A percentile compares a stretch with the other conserved stretches of the same genome.
These are phyloP conservation scores for Nitzschia sp. DNA, from an alignment of 108 stramenopile genomes.

Conservation along the genomic window DNA sequence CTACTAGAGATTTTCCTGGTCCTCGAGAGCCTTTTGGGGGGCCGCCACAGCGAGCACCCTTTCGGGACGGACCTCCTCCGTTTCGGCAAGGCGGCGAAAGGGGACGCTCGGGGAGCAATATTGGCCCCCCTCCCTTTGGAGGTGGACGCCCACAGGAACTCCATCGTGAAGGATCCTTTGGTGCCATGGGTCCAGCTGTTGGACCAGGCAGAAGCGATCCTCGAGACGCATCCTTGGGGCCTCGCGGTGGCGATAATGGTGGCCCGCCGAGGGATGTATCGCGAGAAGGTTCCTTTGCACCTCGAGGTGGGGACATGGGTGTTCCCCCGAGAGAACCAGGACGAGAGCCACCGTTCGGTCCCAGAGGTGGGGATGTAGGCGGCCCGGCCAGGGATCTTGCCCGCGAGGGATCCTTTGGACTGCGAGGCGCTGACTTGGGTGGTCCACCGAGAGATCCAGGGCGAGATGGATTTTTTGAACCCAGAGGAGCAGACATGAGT, in stretches of 20 bases:
- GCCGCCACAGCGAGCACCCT: background rate
- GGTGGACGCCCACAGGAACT: background rate
- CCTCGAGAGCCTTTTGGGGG: conserved; percentile 1
- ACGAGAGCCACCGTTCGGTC: conserved; percentile 3
- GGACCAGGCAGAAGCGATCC: background rate
- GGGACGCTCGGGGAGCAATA: background rate
- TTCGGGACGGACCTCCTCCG: conserved; percentile 9
- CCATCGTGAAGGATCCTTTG: background rate
- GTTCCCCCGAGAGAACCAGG: background rate
- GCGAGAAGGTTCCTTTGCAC: conserved; percentile 8
- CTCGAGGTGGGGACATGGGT: background rate
- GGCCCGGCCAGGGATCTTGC: background rate
- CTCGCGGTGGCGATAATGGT: background rate
- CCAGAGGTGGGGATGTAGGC: background rate
- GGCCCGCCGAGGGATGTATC: background rate
- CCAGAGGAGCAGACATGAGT: background rate
- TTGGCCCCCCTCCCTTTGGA: background rate
- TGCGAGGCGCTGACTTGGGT: background rate
- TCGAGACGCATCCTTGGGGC: background rate
- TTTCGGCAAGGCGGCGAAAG: background rate
- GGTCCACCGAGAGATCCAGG: background rate
- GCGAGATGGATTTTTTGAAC: conserved; percentile 7
- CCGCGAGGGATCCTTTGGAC: conserved; percentile 7
- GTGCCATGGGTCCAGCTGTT: background rate
- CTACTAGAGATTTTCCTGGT: background rate